Evolutionary conservation across 2,329 filamentous ascomycete genomes (phyloP).

Genomic region (Aphanocladium album): DNA sequence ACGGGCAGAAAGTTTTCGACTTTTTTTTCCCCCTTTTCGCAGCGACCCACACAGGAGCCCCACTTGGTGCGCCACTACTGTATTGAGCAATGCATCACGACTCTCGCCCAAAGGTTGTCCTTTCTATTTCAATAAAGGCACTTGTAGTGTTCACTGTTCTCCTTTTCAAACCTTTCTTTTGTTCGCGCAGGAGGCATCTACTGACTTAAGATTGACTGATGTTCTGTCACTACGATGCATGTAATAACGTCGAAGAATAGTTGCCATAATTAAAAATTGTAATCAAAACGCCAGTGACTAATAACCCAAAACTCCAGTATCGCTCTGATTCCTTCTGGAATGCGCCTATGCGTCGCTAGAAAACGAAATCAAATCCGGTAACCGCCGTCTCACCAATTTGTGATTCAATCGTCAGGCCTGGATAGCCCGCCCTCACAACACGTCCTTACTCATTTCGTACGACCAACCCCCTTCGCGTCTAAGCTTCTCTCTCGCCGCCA

Average conservation of each 20-base stretch:
- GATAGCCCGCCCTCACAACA: conserved; percentile 27
- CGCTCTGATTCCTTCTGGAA: neutral
- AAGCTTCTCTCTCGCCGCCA: conserved; percentile 73
- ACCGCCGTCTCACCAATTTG: neutral
- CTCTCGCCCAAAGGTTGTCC: no score
- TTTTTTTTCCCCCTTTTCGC: conserved; percentile 13
- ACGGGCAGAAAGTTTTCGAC: conserved; percentile 4
- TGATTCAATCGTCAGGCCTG: neutral
- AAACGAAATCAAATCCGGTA: neutral
- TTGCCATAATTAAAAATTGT: neutral
- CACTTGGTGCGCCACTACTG: neutral
- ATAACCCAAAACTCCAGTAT: conserved; percentile 6
- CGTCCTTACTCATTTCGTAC: conserved; percentile 54
- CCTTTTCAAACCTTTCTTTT: no score
- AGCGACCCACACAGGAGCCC: neutral
- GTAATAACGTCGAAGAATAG: neutral
- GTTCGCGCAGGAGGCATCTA: neutral
- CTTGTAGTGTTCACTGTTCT: no score
- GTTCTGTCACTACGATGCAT: neutral
- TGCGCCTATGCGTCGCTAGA: conserved; percentile 5
- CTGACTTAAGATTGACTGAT: neutral
- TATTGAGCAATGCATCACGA: no score
- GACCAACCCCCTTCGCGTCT: conserved; percentile 82
- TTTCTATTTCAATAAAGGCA: no score
- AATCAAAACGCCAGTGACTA: conserved; percentile 6